A percentile compares a stretch with the other conserved stretches of the same genome.
Conservation (phyloP, 1,284 basidiomycete species). For the Cryptococcus wingfieldii region DNA sequence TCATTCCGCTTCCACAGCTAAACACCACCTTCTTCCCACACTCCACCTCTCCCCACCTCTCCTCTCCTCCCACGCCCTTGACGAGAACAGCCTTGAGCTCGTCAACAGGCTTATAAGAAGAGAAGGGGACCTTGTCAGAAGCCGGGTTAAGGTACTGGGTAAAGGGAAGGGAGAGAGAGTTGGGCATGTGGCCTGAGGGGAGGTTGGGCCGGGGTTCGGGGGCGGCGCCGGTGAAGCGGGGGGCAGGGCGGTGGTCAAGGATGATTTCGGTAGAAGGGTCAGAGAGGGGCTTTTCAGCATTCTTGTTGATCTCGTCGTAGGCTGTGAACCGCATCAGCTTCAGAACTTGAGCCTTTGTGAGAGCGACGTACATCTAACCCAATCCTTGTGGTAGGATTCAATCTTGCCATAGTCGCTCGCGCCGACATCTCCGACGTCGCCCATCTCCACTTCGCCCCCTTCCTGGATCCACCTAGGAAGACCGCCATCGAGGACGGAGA, state of each 20-base stretch:
- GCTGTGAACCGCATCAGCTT: slow-evolving; percentile 50
- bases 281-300: slow-evolving; percentile 56
- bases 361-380: slow-evolving; percentile 59
- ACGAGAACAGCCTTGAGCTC: slow-evolving; percentile 63
- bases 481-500: slow-evolving; percentile 83
- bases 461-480: slow-evolving; percentile 77
- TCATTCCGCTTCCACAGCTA: slow-evolving; percentile 93
- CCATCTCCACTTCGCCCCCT: slow-evolving; percentile 61
- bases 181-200: slow-evolving; percentile 88
- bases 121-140: slow-evolving; percentile 45
- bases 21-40: slow-evolving; percentile 63
- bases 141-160: slow-evolving; percentile 59
- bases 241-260: slow-evolving; percentile 77
- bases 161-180: slow-evolving; percentile 82
- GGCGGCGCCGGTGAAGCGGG: slow-evolving; percentile 70
- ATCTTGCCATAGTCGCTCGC: slow-evolving; percentile 31
- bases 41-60: slow-evolving; percentile 54
- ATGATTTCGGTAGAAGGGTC: slow-evolving; percentile 62
- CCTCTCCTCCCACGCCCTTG: slow-evolving; percentile 49
- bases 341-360: not conserved
- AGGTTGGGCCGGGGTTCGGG: slow-evolving; percentile 87
- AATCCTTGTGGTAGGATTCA: slow-evolving; percentile 47
- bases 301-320: slow-evolving; percentile 77
- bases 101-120: slow-evolving; percentile 58
- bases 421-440: slow-evolving; percentile 27